A percentile compares a stretch with the other conserved stretches of the same genome.
phyloP scores from a whole-genome alignment of 164 flowering plant genomes.

The Annona squamosa region DNA sequence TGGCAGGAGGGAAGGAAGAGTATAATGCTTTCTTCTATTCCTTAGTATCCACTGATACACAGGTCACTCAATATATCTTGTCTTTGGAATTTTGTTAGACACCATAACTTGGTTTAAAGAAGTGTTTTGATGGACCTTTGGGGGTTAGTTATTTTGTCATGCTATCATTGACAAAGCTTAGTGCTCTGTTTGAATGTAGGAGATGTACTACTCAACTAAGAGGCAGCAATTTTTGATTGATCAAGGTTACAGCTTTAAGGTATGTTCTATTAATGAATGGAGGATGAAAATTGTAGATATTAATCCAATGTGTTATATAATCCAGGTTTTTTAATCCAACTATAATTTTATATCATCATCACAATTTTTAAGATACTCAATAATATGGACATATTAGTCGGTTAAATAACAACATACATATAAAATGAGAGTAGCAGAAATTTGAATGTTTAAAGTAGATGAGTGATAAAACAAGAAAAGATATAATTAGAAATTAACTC shows the following conservation, averaged over 20 bases:
- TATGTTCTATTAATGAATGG: constrained; percentile 13
- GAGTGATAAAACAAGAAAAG: no score
- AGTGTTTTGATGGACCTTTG: neutral
- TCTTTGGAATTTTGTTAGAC: neutral
- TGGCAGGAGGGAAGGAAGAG: constrained; percentile 98
- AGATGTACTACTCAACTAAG: constrained; percentile 94
- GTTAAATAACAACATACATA: no score
- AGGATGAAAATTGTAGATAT: no score
- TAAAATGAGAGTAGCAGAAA: no score
- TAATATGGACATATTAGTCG: no score
- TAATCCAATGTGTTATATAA: no score
- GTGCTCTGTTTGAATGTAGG: constrained; percentile 37
- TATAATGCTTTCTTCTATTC: constrained; percentile 98
- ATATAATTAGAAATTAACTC: no score
- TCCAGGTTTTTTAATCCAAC: no score
- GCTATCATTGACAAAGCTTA: neutral
- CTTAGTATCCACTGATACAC: constrained; percentile 96
- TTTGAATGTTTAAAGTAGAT: no score
- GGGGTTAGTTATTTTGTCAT: neutral
- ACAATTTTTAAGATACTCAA: no score
- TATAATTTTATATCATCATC: no score
- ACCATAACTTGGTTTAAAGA: neutral
- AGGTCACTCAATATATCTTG: constrained; percentile 33
- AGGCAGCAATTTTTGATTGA: constrained; percentile 97
- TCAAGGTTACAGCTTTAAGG: constrained; percentile 99